Base-by-base conservation (phyloP, 768 basidiomycete species). In the Pholiota microspora region DNA sequence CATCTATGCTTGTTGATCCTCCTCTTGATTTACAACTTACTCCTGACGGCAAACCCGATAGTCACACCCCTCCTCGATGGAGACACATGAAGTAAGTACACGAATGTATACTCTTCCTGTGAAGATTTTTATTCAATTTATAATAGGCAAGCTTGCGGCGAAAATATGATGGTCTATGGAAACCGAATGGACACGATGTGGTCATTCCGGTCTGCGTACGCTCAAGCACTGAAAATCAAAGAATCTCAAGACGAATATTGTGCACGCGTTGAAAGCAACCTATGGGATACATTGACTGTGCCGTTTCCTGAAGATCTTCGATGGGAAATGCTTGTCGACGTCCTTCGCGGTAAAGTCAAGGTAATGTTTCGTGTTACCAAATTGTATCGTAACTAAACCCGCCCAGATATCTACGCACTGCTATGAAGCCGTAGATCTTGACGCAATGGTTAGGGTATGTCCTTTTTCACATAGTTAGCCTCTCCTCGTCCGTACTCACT, bases 301-400 rank as follows among this genome's bases (percentile, higher is more conserved):
- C 54, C 67, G 5, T 94, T 90, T 70, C 94, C 94, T 1, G 85
- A 90, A 42, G 79, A 80, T 56, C 66, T 81, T 35, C 75, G 89
- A 62, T 90, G 85, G 84, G 89, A 93, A 62, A 80, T 83, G 54
- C 72, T 94, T 27, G 84, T 92, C 3, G 91, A 93, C 57, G 90
- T 93, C 29, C 76, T 94, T 45, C 79, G 94, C 35, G 94, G 94
- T 7, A 86, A 84, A 52, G 92, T 94, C 65, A 94, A 92, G 81
- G 88, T 84, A 56, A 4, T 12, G 46, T 7, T 44, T 6, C 28
- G 27, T 40, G 34, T 36, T 12, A n/a, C 42, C 31, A 13, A n/a
- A 23, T 16, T 8, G 16, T 16, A 21, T 5, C 9, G 35, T 18
- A 18, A 29, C 34, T 51, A 21, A 63, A 28, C 44, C 3, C 55